Conservation (phyloP, 768 basidiomycete species). For the Amanita exitialis region DNA sequence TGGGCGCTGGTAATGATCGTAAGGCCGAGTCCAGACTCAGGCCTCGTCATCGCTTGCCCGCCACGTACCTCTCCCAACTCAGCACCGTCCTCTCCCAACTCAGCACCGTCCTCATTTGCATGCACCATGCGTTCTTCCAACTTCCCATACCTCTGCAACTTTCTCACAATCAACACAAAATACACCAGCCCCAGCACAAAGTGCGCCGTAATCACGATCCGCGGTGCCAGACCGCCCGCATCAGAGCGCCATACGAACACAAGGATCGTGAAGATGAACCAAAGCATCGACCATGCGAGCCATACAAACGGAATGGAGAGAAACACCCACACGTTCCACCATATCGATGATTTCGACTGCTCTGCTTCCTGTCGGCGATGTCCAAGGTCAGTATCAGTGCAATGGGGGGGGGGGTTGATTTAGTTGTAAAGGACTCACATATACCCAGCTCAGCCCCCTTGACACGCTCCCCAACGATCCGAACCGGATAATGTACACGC, state of each 20-base stretch:
- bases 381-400: no score
- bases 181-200: conserved; percentile 53
- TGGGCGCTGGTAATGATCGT: no score
- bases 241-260: conserved; percentile 67
- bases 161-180: conserved; percentile 48
- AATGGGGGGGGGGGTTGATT: no score
- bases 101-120: no score
- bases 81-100: no score
- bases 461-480: conserved; percentile 65
- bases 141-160: conserved; percentile 48
- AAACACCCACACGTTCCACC: conserved; percentile 28
- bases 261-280: conserved; percentile 53
- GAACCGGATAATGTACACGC: conserved; percentile 65
- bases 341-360: conserved; percentile 21
- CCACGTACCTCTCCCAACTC: no score
- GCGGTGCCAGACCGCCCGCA: conserved; percentile 35
- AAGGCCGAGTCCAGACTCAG: no score
- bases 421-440: no score
- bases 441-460: conserved; percentile 63
- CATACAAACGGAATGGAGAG: conserved; percentile 50
- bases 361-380: conserved; percentile 61
- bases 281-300: conserved; percentile 68
- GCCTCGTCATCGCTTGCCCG: no score
- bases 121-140: background rate
- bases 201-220: conserved; percentile 45